These are phyloP conservation scores for Clarireedia hainanense DNA, from an alignment of 2,329 filamentous ascomycete genomes.

Conservation along the genomic window DNA sequence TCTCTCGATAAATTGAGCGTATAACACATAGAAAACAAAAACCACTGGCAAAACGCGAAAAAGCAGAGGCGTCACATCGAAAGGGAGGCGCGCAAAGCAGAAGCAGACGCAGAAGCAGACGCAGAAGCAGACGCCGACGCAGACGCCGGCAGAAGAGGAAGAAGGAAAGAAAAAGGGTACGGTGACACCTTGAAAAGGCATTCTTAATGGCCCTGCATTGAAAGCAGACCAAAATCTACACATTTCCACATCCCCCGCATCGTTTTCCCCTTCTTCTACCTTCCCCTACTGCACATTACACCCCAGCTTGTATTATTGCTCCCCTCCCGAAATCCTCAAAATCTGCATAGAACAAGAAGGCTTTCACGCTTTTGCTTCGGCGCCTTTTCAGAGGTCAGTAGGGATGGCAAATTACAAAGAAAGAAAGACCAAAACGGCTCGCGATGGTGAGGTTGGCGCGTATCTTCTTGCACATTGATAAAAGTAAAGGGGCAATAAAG, in stretches of 20 bases:
- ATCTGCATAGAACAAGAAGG: conserved; percentile 8
- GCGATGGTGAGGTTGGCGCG: not conserved
- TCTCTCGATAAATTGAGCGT: conserved; percentile 5
- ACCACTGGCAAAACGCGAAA: not conserved
- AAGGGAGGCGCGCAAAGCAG: not conserved
- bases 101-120: not conserved
- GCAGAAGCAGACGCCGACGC: not conserved
- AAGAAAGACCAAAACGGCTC: not conserved
- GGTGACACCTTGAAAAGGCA: conserved; percentile 28
- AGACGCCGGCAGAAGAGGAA: not conserved
- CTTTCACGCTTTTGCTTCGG: conserved; percentile 4
- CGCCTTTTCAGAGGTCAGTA: conserved; percentile 5
- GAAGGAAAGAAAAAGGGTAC: conserved; percentile 24
- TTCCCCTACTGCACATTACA: not conserved
- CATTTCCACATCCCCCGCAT: not conserved
- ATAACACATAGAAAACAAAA: conserved; percentile 14
- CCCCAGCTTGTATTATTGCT: conserved; percentile 5
- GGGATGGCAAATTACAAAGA: conserved; percentile 4
- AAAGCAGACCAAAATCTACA: conserved; percentile 9
- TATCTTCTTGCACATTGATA: conserved; percentile 2
- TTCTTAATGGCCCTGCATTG: conserved; percentile 13
- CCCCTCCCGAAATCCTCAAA: conserved; percentile 1
- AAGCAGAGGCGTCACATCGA: not conserved
- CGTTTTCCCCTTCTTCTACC: not conserved
- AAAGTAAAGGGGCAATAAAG: not conserved